A percentile compares a stretch with the other conserved stretches of the same genome.
Conservation (phyloP, 441 rosid genomes). For the Populus trichocarpa region DNA sequence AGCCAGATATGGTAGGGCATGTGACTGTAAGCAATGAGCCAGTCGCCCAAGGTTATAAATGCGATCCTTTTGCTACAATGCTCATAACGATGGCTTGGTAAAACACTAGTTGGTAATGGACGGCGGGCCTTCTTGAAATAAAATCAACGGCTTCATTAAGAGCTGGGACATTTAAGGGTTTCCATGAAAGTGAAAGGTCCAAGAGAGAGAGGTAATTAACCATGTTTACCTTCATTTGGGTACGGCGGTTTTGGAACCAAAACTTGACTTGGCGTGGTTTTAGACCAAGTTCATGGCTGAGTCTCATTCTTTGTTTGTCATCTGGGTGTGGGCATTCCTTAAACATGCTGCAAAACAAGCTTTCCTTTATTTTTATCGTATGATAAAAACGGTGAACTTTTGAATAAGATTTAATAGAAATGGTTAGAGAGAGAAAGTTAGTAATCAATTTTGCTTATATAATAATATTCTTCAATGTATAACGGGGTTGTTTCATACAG, state of each 20-base stretch:
- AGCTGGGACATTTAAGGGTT: slow-evolving; percentile 17
- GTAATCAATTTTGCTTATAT: not conserved
- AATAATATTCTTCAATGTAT: no score
- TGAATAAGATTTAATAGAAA: not conserved
- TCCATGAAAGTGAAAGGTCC: not conserved
- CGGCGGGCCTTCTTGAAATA: slow-evolving; percentile 34
- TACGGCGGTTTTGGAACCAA: slow-evolving; percentile 97
- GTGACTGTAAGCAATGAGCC: not conserved
- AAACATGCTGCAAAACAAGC: slow-evolving; percentile 54
- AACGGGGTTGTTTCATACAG: not conserved
- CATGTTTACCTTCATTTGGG: slow-evolving; percentile 78
- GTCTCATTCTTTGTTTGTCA: slow-evolving; percentile 78
- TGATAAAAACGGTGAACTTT: not conserved
- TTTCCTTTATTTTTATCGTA: not conserved
- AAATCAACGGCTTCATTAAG: slow-evolving; percentile 15
- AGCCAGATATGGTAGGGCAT: not conserved
- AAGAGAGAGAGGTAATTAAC: not conserved
- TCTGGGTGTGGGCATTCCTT: slow-evolving; percentile 95
- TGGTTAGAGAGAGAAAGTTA: not conserved
- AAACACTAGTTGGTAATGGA: not conserved
- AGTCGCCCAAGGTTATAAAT: slow-evolving; percentile 27
- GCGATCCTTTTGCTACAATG: slow-evolving; percentile 18
- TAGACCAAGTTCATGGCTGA: slow-evolving; percentile 85
- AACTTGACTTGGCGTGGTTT: slow-evolving; percentile 97
- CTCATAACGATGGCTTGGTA: slow-evolving; percentile 18